Conservation (phyloP, 1,284 basidiomycete genomes). For the Heterobasidion irregulare region DNA sequence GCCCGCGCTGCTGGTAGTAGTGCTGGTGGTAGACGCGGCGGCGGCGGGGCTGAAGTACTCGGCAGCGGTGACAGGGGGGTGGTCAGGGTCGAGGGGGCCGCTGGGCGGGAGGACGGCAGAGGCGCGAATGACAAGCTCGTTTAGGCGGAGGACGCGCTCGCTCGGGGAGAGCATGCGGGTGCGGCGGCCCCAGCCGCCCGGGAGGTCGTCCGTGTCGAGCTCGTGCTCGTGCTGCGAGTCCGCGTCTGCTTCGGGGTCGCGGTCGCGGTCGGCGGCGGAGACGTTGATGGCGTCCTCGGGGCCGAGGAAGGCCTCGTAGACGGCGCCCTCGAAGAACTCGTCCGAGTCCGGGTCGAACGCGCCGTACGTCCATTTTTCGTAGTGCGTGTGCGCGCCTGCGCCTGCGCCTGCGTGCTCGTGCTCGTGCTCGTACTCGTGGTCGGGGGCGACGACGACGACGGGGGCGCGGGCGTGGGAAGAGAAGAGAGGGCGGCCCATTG, state of each 20-base stretch:
- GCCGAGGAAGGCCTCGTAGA: constrained; percentile 56
- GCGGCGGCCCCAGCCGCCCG: constrained; percentile 1
- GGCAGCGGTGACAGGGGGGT: neutral
- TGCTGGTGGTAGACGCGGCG: neutral
- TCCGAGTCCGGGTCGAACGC: constrained; percentile 76
- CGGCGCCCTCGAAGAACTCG: constrained; percentile 62
- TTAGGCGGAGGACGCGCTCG: constrained; percentile 2
- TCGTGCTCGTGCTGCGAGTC: too few species aligned
- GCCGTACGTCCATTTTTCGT: constrained; percentile 54
- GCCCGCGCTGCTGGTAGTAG: neutral
- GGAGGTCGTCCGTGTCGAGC: neutral
- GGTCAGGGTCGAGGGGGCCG: too few species aligned
- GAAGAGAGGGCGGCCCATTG: constrained; percentile 65
- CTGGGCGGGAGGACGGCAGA: constrained; percentile 3
- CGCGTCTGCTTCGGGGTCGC: too few species aligned
- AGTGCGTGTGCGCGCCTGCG: constrained; percentile 21
- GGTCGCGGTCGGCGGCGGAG: constrained; percentile 15
- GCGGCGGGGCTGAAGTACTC: neutral
- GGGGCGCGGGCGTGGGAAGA: constrained; percentile 38
- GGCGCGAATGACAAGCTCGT: constrained; percentile 6
- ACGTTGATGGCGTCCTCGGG: constrained; percentile 12
- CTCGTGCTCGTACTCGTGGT: constrained; percentile 16
- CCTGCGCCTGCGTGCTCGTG: neutral
- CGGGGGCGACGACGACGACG: constrained; percentile 42
- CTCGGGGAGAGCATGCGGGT: neutral